A percentile compares a stretch with the other conserved stretches of the same genome.
These are phyloP conservation scores for Urtica urens DNA, from an alignment of 306 rosid genomes.

Conservation along the genomic window DNA sequence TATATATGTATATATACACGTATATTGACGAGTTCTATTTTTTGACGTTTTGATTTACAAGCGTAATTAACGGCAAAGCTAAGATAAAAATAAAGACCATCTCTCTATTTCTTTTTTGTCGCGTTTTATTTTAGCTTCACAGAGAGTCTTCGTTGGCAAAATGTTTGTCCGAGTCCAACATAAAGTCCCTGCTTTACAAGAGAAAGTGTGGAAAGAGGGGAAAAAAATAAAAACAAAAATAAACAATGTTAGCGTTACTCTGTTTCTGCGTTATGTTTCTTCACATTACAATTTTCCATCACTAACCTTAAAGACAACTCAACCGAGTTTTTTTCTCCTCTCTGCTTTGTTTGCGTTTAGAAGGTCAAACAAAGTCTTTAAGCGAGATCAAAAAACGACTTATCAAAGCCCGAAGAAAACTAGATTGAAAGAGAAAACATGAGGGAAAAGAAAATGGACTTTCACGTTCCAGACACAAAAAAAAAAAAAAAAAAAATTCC, in stretches of 20 bases:
- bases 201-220: constrained; percentile 5
- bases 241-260: background rate
- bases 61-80: constrained; percentile 25
- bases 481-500: no score
- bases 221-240: constrained; percentile 3
- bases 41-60: constrained; percentile 26
- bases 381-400: constrained; percentile 31
- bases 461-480: no score
- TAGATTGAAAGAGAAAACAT: no score
- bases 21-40: constrained; percentile 18
- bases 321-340: constrained; percentile 10
- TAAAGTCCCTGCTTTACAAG: constrained; percentile 1
- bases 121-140: constrained; percentile 10
- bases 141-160: constrained; percentile 30
- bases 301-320: constrained; percentile 54
- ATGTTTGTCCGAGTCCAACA: constrained; percentile 25
- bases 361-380: constrained; percentile 32
- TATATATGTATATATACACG: no score
- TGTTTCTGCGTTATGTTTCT: background rate
- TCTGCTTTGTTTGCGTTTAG: constrained; percentile 16
- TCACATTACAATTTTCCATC: constrained; percentile 5
- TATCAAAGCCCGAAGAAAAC: no score
- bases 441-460: no score
- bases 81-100: background rate
- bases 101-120: constrained; percentile 18